phyloP scores from a whole-genome alignment of 1,284 basidiomycete species.

The Irpex sp. region DNA sequence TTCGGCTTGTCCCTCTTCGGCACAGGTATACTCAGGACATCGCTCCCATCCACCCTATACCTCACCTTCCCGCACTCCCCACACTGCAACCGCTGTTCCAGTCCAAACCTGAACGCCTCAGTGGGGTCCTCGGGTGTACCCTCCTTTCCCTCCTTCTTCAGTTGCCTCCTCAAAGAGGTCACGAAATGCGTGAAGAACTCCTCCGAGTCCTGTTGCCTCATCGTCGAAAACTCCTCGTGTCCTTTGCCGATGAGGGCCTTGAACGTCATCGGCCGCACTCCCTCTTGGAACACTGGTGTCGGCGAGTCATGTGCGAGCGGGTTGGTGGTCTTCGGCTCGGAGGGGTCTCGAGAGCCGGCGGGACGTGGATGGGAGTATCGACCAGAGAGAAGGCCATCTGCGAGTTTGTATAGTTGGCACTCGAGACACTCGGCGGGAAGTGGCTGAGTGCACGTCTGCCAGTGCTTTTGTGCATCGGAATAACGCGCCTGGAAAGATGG shows the following conservation, averaged over 20 bases:
- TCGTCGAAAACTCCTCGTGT: constrained; percentile 93
- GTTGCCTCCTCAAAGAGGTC: constrained; percentile 63
- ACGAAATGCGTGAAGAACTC: constrained; percentile 90
- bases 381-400: constrained; percentile 90
- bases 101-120: constrained; percentile 73
- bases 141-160: constrained; percentile 44
- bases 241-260: constrained; percentile 90
- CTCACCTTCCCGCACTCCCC: constrained; percentile 81
- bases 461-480: constrained; percentile 54
- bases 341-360: constrained; percentile 8
- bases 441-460: constrained; percentile 59
- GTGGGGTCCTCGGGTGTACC: constrained; percentile 48
- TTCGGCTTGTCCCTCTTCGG: constrained; percentile 42
- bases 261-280: constrained; percentile 82
- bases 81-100: constrained; percentile 88
- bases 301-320: constrained; percentile 37
- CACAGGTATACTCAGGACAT: constrained; percentile 79
- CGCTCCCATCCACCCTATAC: constrained; percentile 79
- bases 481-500: constrained; percentile 79
- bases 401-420: constrained; percentile 93
- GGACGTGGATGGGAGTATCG: constrained; percentile 76
- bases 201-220: constrained; percentile 96
- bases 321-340: constrained; percentile 25
- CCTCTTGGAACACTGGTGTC: constrained; percentile 78
- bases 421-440: constrained; percentile 87